phyloP scores from a whole-genome alignment of 83 land plant species.

The Diphasiastrum complanatum region DNA sequence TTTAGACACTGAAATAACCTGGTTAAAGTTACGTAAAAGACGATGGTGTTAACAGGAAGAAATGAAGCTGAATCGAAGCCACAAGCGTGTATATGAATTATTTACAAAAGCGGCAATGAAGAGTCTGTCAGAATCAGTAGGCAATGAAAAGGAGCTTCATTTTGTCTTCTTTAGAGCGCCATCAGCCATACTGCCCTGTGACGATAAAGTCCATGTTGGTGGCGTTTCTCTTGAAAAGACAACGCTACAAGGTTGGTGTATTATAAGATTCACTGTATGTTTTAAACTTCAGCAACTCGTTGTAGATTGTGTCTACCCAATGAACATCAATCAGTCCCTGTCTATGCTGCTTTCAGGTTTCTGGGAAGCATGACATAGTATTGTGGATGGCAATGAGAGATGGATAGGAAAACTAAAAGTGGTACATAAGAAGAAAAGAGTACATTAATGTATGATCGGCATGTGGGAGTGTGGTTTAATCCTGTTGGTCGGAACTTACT shows the following conservation, averaged over 20 bases:
- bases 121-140: conserved; percentile 15
- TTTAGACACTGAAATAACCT: background rate
- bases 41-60: conserved; percentile 57
- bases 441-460: too few relatives aligned
- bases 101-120: conserved; percentile 69
- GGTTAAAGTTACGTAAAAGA: conserved; percentile 1
- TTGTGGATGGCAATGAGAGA: too few relatives aligned
- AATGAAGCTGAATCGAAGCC: conserved; percentile 62
- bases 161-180: conserved; percentile 82
- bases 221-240: conserved; percentile 84
- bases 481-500: too few relatives aligned
- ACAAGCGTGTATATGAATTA: conserved; percentile 76
- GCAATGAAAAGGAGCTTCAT: conserved; percentile 54
- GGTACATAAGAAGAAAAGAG: too few relatives aligned
- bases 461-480: too few relatives aligned
- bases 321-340: too few relatives aligned
- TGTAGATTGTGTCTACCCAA: background rate
- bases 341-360: too few relatives aligned
- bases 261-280: background rate
- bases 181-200: conserved; percentile 44
- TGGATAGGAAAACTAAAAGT: too few relatives aligned
- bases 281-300: background rate
- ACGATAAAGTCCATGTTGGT: conserved; percentile 35
- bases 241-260: conserved; percentile 49
- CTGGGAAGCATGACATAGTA: too few relatives aligned